Evolutionary conservation across 495 filamentous ascomycete genomes (phyloP).

Genomic region (Hypoxylon fuscum): DNA sequence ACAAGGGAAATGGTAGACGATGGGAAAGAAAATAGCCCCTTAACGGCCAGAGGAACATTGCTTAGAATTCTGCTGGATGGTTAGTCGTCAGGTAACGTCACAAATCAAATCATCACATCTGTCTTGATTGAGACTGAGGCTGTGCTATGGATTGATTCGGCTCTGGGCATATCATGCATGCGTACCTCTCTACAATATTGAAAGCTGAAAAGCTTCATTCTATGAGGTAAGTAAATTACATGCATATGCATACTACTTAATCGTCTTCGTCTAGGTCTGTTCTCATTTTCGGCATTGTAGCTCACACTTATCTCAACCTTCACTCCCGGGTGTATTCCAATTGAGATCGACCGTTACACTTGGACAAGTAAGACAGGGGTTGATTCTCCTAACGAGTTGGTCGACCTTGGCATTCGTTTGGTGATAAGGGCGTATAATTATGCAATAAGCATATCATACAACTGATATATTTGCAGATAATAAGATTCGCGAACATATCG

Average conservation of each 20-base stretch:
- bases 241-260: neutral
- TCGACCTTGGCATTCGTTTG: too few relatives aligned
- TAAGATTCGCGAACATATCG: neutral
- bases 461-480: conserved; percentile 1
- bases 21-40: neutral
- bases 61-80: neutral
- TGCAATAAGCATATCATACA: neutral
- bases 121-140: neutral
- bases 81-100: neutral
- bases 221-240: neutral
- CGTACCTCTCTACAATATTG: neutral
- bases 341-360: neutral
- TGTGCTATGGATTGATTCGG: neutral
- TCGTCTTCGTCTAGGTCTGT: neutral
- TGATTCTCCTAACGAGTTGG: neutral
- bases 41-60: neutral
- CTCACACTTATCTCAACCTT: neutral
- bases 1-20: neutral
- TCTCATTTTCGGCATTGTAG: neutral
- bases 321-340: neutral
- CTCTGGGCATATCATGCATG: neutral
- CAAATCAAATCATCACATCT: neutral
- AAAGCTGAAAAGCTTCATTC: neutral
- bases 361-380: neutral
- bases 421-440: neutral